These are phyloP conservation scores for Ophiosphaerella korrae DNA, from an alignment of 2,329 filamentous ascomycete species.

Conservation along the genomic window DNA sequence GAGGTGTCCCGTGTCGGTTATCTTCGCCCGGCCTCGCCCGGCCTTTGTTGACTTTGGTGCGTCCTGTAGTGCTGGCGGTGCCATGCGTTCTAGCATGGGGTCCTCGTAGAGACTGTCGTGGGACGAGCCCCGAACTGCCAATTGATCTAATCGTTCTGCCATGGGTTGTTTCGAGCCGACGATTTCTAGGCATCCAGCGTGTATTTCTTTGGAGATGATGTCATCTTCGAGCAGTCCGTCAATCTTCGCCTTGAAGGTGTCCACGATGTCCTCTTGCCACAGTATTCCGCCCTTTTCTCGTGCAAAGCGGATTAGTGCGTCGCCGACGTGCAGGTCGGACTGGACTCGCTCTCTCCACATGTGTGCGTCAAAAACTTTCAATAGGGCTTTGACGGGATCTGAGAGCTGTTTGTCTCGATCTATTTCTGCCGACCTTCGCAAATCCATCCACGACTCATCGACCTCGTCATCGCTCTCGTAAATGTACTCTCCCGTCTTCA, in stretches of 20 bases:
- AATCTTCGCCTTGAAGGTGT: slow-evolving; percentile 40
- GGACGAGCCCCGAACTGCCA: slow-evolving; percentile 1
- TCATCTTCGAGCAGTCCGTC: slow-evolving; percentile 35
- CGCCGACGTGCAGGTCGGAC: slow-evolving; percentile 40
- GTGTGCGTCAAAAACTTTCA: slow-evolving; percentile 45
- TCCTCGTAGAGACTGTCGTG: slow-evolving; percentile 1
- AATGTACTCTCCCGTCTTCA: slow-evolving; percentile 46
- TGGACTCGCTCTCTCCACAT: slow-evolving; percentile 45
- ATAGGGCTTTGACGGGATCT: slow-evolving; percentile 36
- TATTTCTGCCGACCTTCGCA: slow-evolving; percentile 34
- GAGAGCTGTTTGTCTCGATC: slow-evolving; percentile 12
- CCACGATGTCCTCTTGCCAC: slow-evolving; percentile 20
- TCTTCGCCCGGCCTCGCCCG: slow-evolving; percentile 13
- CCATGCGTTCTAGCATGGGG: background rate
- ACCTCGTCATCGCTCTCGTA: slow-evolving; percentile 53
- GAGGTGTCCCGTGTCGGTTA: slow-evolving; percentile 9
- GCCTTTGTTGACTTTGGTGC: background rate
- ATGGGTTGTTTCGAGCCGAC: slow-evolving; percentile 6
- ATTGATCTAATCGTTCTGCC: slow-evolving; percentile 4
- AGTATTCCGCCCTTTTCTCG: slow-evolving; percentile 29
- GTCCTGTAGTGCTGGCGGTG: background rate
- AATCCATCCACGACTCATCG: slow-evolving; percentile 45
- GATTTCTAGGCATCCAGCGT: slow-evolving; percentile 19
- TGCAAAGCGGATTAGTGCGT: slow-evolving; percentile 49
- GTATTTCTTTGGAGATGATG: slow-evolving; percentile 31